Evolutionary conservation across 129 eudicot genomes (phyloP).

Genomic region (Artemisia annua): DNA sequence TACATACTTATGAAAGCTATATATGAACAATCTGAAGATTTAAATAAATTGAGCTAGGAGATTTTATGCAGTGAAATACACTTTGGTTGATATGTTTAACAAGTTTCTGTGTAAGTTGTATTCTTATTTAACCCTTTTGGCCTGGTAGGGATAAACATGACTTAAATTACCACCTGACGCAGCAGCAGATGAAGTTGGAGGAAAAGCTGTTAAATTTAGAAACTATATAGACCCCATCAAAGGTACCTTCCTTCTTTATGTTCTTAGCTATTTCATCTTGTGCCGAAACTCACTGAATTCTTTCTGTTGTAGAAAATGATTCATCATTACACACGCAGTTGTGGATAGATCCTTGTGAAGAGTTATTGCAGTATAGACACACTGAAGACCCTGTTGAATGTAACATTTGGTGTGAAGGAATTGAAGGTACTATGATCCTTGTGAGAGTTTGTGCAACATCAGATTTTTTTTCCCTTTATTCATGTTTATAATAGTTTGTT

Average conservation of each 20-base stretch:
- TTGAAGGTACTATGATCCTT: conserved; percentile 56
- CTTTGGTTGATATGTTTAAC: no score
- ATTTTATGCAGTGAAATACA: no score
- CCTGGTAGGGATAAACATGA: no score
- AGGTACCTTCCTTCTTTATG: conserved; percentile 45
- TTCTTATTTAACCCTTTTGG: no score
- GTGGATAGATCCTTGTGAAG: conserved; percentile 98
- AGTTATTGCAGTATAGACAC: conserved; percentile 91
- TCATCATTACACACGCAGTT: conserved; percentile 87
- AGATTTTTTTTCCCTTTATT: neutral
- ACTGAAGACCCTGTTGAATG: conserved; percentile 80
- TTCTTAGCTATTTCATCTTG: conserved; percentile 8
- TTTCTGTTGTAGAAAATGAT: conserved; percentile 72
- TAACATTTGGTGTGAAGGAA: conserved; percentile 93
- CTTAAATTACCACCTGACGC: conserved; percentile 48
- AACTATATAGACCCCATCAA: conserved; percentile 89
- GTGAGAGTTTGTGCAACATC: no score
- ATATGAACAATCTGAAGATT: no score
- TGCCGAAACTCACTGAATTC: conserved; percentile 5
- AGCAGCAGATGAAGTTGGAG: conserved; percentile 73
- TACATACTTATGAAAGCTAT: no score
- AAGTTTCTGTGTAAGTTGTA: no score
- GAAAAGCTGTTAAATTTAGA: conserved; percentile 94
- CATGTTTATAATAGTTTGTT: no score
- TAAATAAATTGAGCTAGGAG: no score